Percentiles rank a stretch among this genome's conserved stretches.
These are phyloP conservation scores for Astraeus odoratus DNA, from an alignment of 768 basidiomycete species.

Conservation along the genomic window DNA sequence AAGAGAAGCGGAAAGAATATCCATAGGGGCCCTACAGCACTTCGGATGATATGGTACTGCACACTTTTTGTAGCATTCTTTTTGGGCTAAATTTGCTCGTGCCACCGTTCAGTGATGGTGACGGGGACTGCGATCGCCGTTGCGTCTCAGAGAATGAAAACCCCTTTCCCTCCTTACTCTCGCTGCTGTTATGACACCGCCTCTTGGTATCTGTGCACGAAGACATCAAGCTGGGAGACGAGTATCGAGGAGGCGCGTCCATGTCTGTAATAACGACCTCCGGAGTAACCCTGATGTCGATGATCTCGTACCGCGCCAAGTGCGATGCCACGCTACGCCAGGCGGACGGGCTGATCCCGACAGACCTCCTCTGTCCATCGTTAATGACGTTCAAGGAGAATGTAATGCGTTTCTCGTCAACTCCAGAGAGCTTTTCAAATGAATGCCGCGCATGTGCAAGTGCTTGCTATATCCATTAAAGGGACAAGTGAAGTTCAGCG, in stretches of 20 bases:
- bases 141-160: conserved; percentile 7
- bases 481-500: not conserved
- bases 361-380: conserved; percentile 27
- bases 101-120: not conserved
- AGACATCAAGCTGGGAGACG: not conserved
- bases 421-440: conserved; percentile 34
- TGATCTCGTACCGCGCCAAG: conserved; percentile 40
- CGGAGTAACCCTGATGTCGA: conserved; percentile 37
- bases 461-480: conserved; percentile 33
- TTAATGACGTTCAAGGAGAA: conserved; percentile 35
- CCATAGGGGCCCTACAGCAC: no score
- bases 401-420: conserved; percentile 36
- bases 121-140: not conserved
- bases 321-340: conserved; percentile 39
- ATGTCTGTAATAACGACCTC: conserved; percentile 21
- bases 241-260: conserved; percentile 37
- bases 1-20: no score
- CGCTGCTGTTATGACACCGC: not conserved
- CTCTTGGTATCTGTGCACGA: not conserved
- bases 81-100: not conserved
- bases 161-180: not conserved
- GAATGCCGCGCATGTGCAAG: conserved; percentile 44
- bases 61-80: not conserved
- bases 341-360: conserved; percentile 45
- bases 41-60: no score